Evolutionary conservation across 208 protist genomes (phyloP).

Genomic region (Leishmania guyanensis): DNA sequence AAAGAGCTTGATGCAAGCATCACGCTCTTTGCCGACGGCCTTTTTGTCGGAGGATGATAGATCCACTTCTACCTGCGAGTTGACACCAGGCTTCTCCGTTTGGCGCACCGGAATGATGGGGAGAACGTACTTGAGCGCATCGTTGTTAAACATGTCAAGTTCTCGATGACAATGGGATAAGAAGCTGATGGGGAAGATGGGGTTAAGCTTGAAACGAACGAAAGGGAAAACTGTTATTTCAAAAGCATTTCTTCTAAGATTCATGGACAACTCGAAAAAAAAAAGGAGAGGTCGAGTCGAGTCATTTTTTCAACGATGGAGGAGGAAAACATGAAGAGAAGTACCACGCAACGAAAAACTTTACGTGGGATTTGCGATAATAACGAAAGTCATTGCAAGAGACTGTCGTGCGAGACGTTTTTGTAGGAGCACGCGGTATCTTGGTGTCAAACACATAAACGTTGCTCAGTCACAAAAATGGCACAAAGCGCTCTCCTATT

Average conservation of each 20-base stretch:
- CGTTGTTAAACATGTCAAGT: slow-evolving; percentile 15
- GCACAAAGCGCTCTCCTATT: background rate
- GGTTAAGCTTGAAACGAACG: too few species aligned
- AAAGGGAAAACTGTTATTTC: background rate
- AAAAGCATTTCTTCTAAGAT: background rate
- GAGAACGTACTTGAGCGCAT: slow-evolving; percentile 17
- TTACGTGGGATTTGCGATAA: background rate
- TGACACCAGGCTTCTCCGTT: slow-evolving; percentile 23
- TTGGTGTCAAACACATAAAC: background rate
- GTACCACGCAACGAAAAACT: background rate
- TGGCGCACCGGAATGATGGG: slow-evolving; percentile 23
- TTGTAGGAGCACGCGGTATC: too few species aligned
- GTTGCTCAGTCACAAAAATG: background rate
- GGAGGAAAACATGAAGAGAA: background rate
- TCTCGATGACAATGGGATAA: background rate
- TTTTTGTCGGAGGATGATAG: slow-evolving; percentile 41
- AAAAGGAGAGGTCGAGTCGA: background rate
- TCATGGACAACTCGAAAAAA: background rate
- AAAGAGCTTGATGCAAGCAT: slow-evolving; percentile 38
- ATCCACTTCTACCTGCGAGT: slow-evolving; percentile 40
- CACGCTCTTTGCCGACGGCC: slow-evolving; percentile 39
- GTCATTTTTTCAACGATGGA: background rate
- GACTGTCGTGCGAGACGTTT: background rate
- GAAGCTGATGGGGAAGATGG: background rate
- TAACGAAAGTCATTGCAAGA: background rate